phyloP scores from a whole-genome alignment of 208 protist species.

The Leishmania tropica region DNA sequence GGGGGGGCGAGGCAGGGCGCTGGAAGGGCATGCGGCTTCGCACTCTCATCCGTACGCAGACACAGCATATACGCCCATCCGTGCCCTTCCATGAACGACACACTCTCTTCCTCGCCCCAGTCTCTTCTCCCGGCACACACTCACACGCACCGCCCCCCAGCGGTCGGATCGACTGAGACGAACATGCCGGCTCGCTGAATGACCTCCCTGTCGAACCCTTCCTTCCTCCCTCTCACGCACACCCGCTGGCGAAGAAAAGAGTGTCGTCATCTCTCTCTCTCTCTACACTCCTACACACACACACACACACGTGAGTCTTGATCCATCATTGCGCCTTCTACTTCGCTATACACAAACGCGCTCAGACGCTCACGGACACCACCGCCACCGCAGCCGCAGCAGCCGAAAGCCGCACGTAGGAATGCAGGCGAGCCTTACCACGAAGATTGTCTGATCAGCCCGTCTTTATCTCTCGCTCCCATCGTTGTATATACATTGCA shows the following conservation, averaged over 20 bases:
- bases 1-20: background rate
- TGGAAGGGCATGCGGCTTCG: background rate
- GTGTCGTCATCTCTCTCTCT: background rate
- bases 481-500: background rate
- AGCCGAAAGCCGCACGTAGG: no score
- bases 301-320: background rate
- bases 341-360: background rate
- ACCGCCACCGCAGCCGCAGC: background rate
- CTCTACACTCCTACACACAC: no score
- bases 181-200: background rate
- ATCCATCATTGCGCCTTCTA: background rate
- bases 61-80: background rate
- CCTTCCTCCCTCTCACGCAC: background rate
- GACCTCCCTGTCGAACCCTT: background rate
- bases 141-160: background rate
- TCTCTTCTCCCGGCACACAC: background rate
- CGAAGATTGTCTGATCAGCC: background rate
- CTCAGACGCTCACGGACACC: background rate
- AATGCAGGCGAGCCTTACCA: background rate
- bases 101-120: background rate
- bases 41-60: background rate
- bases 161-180: background rate
- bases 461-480: background rate
- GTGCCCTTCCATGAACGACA: background rate
- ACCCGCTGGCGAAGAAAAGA: background rate